Evolutionary conservation across 805 yeast species (phyloP).

Genomic region (Cyberlindnera petersonii): DNA sequence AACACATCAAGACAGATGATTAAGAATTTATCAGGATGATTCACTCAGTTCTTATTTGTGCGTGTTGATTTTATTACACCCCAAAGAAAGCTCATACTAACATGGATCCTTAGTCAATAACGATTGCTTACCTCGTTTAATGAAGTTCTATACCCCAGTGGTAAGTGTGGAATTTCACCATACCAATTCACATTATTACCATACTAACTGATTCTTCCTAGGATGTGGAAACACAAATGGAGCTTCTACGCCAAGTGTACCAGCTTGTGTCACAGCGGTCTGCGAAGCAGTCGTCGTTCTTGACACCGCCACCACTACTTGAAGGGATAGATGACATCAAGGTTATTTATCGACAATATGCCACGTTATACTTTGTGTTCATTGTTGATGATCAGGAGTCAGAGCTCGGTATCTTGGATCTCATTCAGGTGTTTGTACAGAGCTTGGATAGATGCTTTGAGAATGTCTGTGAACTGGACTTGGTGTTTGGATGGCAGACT

Average conservation of each 20-base stretch:
- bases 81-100: no score
- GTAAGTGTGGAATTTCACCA: slow-evolving; percentile 21
- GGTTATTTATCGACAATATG: slow-evolving; percentile 91
- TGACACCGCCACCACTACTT: slow-evolving; percentile 79
- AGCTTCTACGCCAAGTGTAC: slow-evolving; percentile 76
- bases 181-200: background rate
- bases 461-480: slow-evolving; percentile 91
- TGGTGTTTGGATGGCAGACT: slow-evolving; percentile 99
- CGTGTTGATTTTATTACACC: no score
- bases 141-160: slow-evolving; percentile 89
- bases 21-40: slow-evolving; percentile 48
- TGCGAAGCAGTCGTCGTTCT: slow-evolving; percentile 77
- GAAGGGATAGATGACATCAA: slow-evolving; percentile 68
- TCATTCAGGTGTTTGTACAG: slow-evolving; percentile 96
- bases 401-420: slow-evolving; percentile 87
- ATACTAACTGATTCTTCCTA: slow-evolving; percentile 10
- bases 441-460: slow-evolving; percentile 88
- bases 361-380: slow-evolving; percentile 93
- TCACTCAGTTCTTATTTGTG: slow-evolving; percentile 80
- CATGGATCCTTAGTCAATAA: slow-evolving; percentile 58
- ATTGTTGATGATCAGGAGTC: slow-evolving; percentile 95
- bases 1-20: no score
- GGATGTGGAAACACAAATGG: slow-evolving; percentile 77
- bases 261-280: slow-evolving; percentile 69
- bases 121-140: slow-evolving; percentile 82